Conservation (phyloP, 2,329 filamentous ascomycete genomes). For the Fusarium nisikadoi region DNA sequence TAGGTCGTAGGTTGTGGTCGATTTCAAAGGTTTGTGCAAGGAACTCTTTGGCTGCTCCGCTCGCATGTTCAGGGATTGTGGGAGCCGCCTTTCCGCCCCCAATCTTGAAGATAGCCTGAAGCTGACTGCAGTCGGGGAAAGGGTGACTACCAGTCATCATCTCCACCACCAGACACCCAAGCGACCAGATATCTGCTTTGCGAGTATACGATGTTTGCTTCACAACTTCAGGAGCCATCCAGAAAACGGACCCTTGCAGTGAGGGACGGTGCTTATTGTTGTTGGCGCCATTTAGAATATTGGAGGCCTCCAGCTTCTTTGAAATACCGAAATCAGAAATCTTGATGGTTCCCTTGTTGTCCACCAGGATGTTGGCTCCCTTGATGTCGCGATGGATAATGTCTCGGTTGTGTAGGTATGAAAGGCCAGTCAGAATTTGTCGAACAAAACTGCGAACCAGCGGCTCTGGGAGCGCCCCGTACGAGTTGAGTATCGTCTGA, state of each 20-base stretch:
- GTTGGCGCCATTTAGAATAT: slow-evolving; percentile 76
- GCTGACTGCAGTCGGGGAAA: slow-evolving; percentile 95
- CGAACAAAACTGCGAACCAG: slow-evolving; percentile 96
- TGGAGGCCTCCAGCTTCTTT: slow-evolving; percentile 94
- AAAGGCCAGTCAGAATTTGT: slow-evolving; percentile 91
- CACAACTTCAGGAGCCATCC: slow-evolving; percentile 99
- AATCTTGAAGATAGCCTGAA: slow-evolving; percentile 99
- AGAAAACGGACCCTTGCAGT: slow-evolving; percentile 96
- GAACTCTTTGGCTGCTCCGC: slow-evolving; percentile 85
- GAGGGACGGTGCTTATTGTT: slow-evolving; percentile 79
- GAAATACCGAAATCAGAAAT: slow-evolving; percentile 99
- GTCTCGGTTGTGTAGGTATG: slow-evolving; percentile 91
- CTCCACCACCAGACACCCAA: slow-evolving; percentile 96
- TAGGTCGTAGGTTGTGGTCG: slow-evolving; percentile 91
- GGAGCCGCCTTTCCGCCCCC: slow-evolving; percentile 87
- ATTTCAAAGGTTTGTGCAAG: slow-evolving; percentile 92
- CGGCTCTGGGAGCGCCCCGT: slow-evolving; percentile 92
- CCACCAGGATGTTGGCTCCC: slow-evolving; percentile 96
- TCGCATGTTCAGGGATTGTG: slow-evolving; percentile 87
- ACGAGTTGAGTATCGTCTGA: slow-evolving; percentile 98
- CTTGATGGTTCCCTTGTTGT: slow-evolving; percentile 99
- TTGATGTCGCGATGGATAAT: slow-evolving; percentile 99
- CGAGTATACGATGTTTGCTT: slow-evolving; percentile 97
- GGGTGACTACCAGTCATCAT: slow-evolving; percentile 99
- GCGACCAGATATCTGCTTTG: slow-evolving; percentile 98